These are phyloP conservation scores for Lactifluus rugatus DNA, from an alignment of 768 basidiomycete genomes.

Conservation along the genomic window DNA sequence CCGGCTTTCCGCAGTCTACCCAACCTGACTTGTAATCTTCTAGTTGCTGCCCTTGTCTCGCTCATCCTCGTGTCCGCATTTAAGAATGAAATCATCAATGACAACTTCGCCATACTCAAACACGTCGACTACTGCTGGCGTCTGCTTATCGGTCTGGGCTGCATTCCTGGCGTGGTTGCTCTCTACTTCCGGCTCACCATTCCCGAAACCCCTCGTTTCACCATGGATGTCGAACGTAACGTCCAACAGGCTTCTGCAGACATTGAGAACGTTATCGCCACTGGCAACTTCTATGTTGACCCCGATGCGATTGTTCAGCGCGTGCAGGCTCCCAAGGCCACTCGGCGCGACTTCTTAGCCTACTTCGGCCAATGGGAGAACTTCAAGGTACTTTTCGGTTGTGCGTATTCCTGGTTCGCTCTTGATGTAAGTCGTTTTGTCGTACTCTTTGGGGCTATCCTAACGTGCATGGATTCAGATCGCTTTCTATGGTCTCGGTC, in stretches of 20 bases:
- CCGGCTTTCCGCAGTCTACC: neutral
- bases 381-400: slow-evolving; percentile 67
- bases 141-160: slow-evolving; percentile 79
- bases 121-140: slow-evolving; percentile 79
- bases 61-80: slow-evolving; percentile 56
- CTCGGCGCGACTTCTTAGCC: slow-evolving; percentile 50
- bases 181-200: slow-evolving; percentile 92
- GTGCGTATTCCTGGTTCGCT: slow-evolving; percentile 82
- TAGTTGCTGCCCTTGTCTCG: slow-evolving; percentile 58
- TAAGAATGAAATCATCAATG: slow-evolving; percentile 48
- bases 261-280: slow-evolving; percentile 56
- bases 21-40: neutral
- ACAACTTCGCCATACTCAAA: slow-evolving; percentile 29
- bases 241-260: slow-evolving; percentile 65
- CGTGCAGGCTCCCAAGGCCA: slow-evolving; percentile 60
- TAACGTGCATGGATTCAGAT: slow-evolving; percentile 35
- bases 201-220: slow-evolving; percentile 84
- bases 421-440: slow-evolving; percentile 53
- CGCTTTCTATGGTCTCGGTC: slow-evolving; percentile 81
- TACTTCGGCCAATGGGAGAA: slow-evolving; percentile 73
- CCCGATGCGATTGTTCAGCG: slow-evolving; percentile 50
- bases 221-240: slow-evolving; percentile 88
- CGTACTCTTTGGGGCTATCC: neutral
- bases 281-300: slow-evolving; percentile 38
- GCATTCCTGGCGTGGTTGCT: slow-evolving; percentile 68